These are phyloP conservation scores for Diaporthe sp. DNA, from an alignment of 2,329 filamentous ascomycete species.

Conservation along the genomic window DNA sequence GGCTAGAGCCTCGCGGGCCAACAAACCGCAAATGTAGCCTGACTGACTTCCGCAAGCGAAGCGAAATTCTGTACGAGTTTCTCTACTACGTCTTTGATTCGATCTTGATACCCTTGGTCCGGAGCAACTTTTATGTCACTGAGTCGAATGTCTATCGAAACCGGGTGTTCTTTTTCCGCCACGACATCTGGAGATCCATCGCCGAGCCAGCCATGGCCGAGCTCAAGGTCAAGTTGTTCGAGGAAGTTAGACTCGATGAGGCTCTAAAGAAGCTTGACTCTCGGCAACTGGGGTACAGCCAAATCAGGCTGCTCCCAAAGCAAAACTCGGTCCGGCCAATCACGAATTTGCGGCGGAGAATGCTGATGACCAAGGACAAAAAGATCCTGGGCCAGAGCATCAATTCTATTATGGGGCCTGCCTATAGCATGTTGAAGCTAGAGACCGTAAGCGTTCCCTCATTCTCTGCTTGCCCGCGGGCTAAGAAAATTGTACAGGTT, in stretches of 20 bases:
- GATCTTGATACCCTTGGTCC: slow-evolving; percentile 86
- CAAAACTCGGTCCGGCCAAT: slow-evolving; percentile 82
- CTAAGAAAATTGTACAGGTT: slow-evolving; percentile 50
- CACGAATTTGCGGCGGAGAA: slow-evolving; percentile 82
- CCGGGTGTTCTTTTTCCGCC: slow-evolving; percentile 91
- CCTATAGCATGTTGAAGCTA: slow-evolving; percentile 82
- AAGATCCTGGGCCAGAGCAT: slow-evolving; percentile 73
- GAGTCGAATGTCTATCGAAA: slow-evolving; percentile 87
- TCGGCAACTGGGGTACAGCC: slow-evolving; percentile 80
- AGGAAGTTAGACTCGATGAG: slow-evolving; percentile 75
- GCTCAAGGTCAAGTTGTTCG: slow-evolving; percentile 81
- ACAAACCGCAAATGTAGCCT: slow-evolving; percentile 70
- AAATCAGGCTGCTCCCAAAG: slow-evolving; percentile 88
- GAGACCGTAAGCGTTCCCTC: slow-evolving; percentile 72
- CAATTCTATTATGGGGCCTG: slow-evolving; percentile 74
- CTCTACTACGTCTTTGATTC: slow-evolving; percentile 96
- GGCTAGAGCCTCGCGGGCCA: slow-evolving; percentile 74
- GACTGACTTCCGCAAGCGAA: slow-evolving; percentile 81
- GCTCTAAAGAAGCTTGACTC: slow-evolving; percentile 71
- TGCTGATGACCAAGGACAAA: slow-evolving; percentile 63
- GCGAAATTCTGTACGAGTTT: slow-evolving; percentile 85
- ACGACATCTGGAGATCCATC: slow-evolving; percentile 88
- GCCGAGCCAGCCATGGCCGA: slow-evolving; percentile 78
- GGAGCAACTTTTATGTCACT: slow-evolving; percentile 93
- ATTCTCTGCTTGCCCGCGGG: neutral